phyloP scores from a whole-genome alignment of 768 basidiomycete genomes.

The Punctularia strigosozonata region DNA sequence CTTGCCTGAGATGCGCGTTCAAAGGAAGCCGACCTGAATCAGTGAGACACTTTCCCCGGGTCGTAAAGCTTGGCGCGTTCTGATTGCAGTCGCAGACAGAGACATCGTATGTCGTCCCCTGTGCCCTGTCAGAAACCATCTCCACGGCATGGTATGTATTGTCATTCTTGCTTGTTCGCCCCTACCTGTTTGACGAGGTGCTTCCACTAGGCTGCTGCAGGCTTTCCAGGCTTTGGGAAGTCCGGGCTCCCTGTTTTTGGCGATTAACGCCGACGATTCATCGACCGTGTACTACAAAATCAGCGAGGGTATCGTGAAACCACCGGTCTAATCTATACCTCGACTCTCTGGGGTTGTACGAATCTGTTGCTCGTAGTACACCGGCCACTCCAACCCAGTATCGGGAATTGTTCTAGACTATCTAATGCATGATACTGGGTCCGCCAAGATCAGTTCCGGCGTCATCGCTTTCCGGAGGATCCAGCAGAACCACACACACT shows the following conservation, averaged over 20 bases:
- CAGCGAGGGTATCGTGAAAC: conserved; percentile 67
- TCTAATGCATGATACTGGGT: too few species aligned
- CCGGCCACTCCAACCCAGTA: too few species aligned
- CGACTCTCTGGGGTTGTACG: too few species aligned
- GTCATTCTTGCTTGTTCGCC: neutral
- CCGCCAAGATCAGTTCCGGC: too few species aligned
- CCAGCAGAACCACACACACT: conserved; percentile 46
- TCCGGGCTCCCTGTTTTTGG: conserved; percentile 46
- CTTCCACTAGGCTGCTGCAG: conserved; percentile 33
- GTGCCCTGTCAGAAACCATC: conserved; percentile 52
- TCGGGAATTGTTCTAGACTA: too few species aligned
- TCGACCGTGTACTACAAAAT: conserved; percentile 82
- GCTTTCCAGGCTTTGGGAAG: conserved; percentile 41
- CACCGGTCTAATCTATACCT: conserved; percentile 47
- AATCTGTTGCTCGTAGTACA: too few species aligned
- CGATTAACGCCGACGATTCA: conserved; percentile 65
- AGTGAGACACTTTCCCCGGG: conserved; percentile 19
- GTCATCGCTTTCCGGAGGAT: conserved; percentile 2
- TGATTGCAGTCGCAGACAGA: conserved; percentile 23
- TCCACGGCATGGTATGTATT: conserved; percentile 51
- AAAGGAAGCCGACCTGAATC: conserved; percentile 43
- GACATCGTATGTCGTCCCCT: conserved; percentile 47
- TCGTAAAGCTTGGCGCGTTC: conserved; percentile 2
- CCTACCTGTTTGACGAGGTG: neutral
- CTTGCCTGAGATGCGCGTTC: conserved; percentile 43